Conservation (phyloP, 2,329 filamentous ascomycete genomes). For the Microsporum ferrugineum region DNA sequence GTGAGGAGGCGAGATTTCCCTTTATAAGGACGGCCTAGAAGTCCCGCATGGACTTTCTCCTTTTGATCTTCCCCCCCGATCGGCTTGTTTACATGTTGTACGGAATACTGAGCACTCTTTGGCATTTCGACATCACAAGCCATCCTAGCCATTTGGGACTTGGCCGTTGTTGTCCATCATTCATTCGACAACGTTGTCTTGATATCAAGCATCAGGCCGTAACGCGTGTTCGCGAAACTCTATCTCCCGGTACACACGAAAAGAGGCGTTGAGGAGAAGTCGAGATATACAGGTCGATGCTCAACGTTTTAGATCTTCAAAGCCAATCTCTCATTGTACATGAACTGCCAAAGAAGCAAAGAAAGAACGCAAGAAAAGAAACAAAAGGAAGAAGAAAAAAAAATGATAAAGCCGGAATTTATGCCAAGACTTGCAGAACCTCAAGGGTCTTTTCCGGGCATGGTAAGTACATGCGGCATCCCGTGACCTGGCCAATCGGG, state of each 20-base stretch:
- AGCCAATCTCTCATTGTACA: not conserved
- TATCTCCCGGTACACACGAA: not conserved
- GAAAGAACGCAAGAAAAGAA: not conserved
- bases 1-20: not conserved
- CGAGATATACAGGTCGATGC: not conserved
- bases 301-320: not conserved
- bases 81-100: not conserved
- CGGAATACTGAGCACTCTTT: not conserved
- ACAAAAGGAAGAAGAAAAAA: not conserved
- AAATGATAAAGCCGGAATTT: not conserved
- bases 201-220: not conserved
- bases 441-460: not conserved
- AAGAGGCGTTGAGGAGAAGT: not conserved
- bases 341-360: slow-evolving; percentile 2
- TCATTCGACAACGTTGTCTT: not conserved
- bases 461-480: not conserved
- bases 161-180: not conserved
- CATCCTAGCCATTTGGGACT: not conserved
- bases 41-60: slow-evolving; percentile 2
- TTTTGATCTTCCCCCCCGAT: not conserved
- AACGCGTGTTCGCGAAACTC: slow-evolving; percentile 1
- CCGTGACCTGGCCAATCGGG: not conserved
- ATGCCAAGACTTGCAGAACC: not conserved
- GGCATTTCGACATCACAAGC: not conserved
- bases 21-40: not conserved